These are phyloP conservation scores for Poterioochromonas sp. DNA, from an alignment of 352 stramenopile genomes.

Conservation along the genomic window DNA sequence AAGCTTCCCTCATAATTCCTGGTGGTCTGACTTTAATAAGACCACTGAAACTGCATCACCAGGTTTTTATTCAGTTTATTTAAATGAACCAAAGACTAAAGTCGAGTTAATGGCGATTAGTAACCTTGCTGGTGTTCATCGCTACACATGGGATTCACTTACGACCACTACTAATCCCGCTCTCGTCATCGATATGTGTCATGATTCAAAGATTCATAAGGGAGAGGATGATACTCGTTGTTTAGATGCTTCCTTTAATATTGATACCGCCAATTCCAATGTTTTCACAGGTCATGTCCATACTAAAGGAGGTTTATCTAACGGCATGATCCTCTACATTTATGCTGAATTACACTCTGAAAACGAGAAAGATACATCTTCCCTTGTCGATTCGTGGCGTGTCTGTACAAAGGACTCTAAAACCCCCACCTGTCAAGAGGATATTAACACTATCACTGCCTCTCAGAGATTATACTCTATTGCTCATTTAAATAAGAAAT, in stretches of 20 bases:
- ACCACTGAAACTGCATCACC: not conserved
- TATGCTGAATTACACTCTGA: slow-evolving; percentile 3
- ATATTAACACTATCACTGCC: too few species aligned
- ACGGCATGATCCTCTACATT: not conserved
- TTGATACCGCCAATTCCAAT: not conserved
- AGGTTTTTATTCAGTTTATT: not conserved
- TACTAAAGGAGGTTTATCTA: not conserved
- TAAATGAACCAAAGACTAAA: not conserved
- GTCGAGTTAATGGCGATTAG: not conserved
- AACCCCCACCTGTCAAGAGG: not conserved
- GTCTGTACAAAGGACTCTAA: not conserved
- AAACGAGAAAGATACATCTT: too few species aligned
- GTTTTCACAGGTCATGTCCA: too few species aligned
- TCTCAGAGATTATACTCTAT: not conserved
- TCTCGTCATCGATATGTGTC: slow-evolving; percentile 9
- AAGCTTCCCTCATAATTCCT: too few species aligned
- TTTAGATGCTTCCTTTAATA: not conserved
- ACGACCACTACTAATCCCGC: too few species aligned
- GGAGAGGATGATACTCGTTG: not conserved
- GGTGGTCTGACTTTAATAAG: slow-evolving; percentile 12
- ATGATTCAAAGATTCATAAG: not conserved
- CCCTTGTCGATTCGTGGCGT: too few species aligned
- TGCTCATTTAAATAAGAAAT: not conserved
- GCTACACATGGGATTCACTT: not conserved
- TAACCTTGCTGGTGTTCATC: slow-evolving; percentile 4